Percentiles rank a stretch among this genome's conserved stretches.
phyloP scores from a whole-genome alignment of 768 basidiomycete species.

The Cantharellus anzutake region DNA sequence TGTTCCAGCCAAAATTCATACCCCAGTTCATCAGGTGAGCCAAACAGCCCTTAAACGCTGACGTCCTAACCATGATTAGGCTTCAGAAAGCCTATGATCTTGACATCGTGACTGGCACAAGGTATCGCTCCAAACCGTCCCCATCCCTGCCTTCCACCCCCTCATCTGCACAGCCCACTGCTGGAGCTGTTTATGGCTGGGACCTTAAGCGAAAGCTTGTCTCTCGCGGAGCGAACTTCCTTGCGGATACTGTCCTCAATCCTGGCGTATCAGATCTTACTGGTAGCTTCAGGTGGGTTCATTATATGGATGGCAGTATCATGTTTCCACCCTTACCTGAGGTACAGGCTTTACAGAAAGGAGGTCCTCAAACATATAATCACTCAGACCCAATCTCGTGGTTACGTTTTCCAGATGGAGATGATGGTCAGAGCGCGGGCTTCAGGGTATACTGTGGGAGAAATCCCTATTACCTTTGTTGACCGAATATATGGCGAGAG shows the following conservation, averaged over 20 bases:
- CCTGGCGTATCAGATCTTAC: conserved; percentile 84
- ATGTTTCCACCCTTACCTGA: background rate
- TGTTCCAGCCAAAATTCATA: conserved; percentile 72
- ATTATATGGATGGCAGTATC: too few species aligned
- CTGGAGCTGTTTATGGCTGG: conserved; percentile 87
- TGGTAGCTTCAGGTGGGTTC: conserved; percentile 64
- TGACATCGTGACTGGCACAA: conserved; percentile 86
- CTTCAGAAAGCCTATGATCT: conserved; percentile 72
- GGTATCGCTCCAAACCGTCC: conserved; percentile 48
- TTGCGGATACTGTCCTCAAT: conserved; percentile 67
- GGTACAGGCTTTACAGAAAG: conserved; percentile 51
- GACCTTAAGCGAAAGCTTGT: conserved; percentile 79
- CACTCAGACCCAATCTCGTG: conserved; percentile 63
- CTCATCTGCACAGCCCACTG: conserved; percentile 14
- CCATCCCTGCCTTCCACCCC: conserved; percentile 27
- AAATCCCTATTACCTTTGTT: conserved; percentile 88
- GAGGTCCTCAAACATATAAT: conserved; percentile 69
- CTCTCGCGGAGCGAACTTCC: conserved; percentile 74
- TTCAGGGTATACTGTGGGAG: conserved; percentile 70
- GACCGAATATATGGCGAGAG: conserved; percentile 88
- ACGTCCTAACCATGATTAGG: conserved; percentile 19
- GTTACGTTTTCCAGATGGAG: conserved; percentile 97
- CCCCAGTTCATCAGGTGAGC: conserved; percentile 71
- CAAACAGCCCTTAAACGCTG: background rate
- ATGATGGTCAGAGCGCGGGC: conserved; percentile 86